Evolutionary conservation across 2,329 filamentous ascomycete species (phyloP).

Genomic region (Fusarium chaquense): DNA sequence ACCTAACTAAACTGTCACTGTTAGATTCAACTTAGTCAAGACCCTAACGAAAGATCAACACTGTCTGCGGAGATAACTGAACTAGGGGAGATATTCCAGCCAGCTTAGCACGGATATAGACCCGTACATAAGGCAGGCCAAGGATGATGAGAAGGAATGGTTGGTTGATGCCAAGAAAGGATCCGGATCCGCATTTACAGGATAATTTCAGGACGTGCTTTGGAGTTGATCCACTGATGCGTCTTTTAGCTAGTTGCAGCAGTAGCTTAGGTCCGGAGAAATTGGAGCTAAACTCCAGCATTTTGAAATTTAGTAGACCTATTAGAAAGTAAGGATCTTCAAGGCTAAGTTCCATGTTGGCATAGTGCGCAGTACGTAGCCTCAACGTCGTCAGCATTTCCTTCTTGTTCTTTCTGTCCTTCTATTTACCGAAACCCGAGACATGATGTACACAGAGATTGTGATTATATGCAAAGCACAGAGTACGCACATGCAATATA

Average conservation of each 20-base stretch:
- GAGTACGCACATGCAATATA: background rate
- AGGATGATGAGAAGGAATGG: background rate
- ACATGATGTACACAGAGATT: background rate
- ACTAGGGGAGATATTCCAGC: background rate
- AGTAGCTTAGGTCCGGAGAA: background rate
- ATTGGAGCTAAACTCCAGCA: background rate
- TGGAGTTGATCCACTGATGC: background rate
- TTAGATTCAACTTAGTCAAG: background rate
- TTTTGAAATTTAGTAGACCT: background rate
- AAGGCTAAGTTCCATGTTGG: background rate
- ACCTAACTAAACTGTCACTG: background rate
- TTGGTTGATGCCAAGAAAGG: background rate
- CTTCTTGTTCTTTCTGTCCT: background rate
- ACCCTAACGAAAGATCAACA: background rate
- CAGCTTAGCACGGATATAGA: background rate
- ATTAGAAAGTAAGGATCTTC: background rate
- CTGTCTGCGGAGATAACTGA: background rate
- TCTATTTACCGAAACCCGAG: background rate
- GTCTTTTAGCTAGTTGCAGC: background rate
- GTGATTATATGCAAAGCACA: background rate
- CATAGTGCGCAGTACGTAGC: background rate
- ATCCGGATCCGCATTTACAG: background rate
- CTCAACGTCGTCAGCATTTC: background rate
- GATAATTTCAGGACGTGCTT: slow-evolving; percentile 1
- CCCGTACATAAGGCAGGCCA: background rate